Conservation (phyloP, 2,329 filamentous ascomycete genomes). For the Leptodontidium sp. region DNA sequence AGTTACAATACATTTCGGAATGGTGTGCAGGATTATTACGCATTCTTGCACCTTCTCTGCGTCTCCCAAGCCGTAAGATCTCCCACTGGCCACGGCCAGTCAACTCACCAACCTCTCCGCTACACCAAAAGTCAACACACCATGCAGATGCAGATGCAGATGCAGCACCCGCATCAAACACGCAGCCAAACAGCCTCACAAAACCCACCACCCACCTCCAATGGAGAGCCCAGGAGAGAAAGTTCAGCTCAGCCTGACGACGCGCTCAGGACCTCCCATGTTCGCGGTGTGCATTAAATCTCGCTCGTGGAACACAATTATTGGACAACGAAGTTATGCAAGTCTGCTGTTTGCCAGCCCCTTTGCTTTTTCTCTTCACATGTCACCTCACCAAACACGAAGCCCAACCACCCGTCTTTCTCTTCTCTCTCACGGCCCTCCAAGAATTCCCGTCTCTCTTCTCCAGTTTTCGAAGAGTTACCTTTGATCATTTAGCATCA, state of each 20-base stretch:
- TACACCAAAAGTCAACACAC: not conserved
- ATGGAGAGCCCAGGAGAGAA: not conserved
- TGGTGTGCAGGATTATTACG: not conserved
- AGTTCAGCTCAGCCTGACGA: slow-evolving; percentile 9
- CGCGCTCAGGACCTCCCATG: slow-evolving; percentile 8
- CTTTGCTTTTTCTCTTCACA: slow-evolving; percentile 7
- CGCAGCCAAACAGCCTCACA: slow-evolving; percentile 16
- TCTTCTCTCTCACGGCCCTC: not conserved
- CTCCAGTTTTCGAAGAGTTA: no score
- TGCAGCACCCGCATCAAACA: not conserved
- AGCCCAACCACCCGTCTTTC: slow-evolving; percentile 6
- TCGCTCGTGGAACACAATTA: slow-evolving; percentile 17
- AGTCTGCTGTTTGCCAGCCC: not conserved
- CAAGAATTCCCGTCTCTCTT: not conserved
- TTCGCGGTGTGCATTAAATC: not conserved
- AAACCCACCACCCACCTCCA: not conserved
- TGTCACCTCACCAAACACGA: not conserved
- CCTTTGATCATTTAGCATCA: no score
- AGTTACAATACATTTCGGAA: not conserved
- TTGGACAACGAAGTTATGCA: slow-evolving; percentile 13
- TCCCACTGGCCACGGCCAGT: not conserved
- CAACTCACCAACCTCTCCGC: no score
- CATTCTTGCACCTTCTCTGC: not conserved
- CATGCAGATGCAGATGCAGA: not conserved
- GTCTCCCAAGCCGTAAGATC: not conserved